phyloP scores from a whole-genome alignment of 1,139 yeast genomes.

The Pichia inconspicua region DNA sequence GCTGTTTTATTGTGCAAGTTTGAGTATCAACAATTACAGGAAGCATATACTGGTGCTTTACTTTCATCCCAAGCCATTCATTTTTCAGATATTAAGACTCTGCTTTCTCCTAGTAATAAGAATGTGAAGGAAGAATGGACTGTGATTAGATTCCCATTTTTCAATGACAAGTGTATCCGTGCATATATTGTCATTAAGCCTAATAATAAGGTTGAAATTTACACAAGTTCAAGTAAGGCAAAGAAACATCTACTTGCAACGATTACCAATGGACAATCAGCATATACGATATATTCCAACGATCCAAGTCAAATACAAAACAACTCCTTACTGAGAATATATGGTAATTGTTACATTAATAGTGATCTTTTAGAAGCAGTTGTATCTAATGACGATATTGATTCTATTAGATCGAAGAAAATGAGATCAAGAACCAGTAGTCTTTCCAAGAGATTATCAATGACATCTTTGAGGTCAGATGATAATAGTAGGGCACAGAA shows the following conservation, averaged over 20 bases:
- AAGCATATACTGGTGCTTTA: slow-evolving; percentile 50
- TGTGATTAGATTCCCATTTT: slow-evolving; percentile 47
- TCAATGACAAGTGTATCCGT: slow-evolving; percentile 48
- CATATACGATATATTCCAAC: slow-evolving; percentile 50
- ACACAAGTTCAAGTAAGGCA: slow-evolving; percentile 34
- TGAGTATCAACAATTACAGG: slow-evolving; percentile 45
- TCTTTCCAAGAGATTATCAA: slow-evolving; percentile 9
- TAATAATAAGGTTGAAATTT: slow-evolving; percentile 43
- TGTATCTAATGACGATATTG: slow-evolving; percentile 10
- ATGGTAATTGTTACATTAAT: slow-evolving; percentile 44
- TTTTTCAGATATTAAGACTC: slow-evolving; percentile 46
- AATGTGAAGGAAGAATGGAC: slow-evolving; percentile 48
- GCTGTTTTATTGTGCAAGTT: slow-evolving; percentile 41
- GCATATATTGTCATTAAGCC: slow-evolving; percentile 36
- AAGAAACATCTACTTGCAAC: slow-evolving; percentile 43
- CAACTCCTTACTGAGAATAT: slow-evolving; percentile 44
- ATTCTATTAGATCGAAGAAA: neutral
- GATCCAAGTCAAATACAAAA: slow-evolving; percentile 44
- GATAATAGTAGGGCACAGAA: neutral
- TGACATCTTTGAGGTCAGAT: slow-evolving; percentile 13
- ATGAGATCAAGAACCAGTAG: slow-evolving; percentile 4
- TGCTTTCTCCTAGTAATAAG: slow-evolving; percentile 39
- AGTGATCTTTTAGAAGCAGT: slow-evolving; percentile 23
- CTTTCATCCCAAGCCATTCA: slow-evolving; percentile 47
- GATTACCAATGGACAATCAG: slow-evolving; percentile 35